Conservation (phyloP, 805 yeast genomes). For the Ogataea degrootiae region DNA sequence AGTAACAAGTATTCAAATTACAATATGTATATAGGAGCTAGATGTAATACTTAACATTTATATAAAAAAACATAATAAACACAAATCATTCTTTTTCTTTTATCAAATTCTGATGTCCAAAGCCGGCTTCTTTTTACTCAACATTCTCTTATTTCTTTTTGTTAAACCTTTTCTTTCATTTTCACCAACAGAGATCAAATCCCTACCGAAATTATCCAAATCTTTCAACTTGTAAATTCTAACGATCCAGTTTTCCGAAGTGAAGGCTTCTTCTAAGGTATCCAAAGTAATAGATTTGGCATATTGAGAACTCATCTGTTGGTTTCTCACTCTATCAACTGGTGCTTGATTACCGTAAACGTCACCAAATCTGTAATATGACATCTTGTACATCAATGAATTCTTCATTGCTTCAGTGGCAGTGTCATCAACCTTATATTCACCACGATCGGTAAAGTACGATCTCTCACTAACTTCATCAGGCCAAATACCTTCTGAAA, state of each 20-base stretch:
- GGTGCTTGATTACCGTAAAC: slow-evolving; percentile 59
- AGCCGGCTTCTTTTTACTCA: slow-evolving; percentile 25
- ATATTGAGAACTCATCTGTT: slow-evolving; percentile 35
- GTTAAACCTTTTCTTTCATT: slow-evolving; percentile 36
- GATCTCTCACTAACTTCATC: slow-evolving; percentile 89
- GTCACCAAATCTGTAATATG: slow-evolving; percentile 81
- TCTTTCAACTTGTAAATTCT: slow-evolving; percentile 91
- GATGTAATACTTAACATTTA: not conserved
- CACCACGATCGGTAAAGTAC: slow-evolving; percentile 81
- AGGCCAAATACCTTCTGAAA: slow-evolving; percentile 99
- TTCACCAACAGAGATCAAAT: slow-evolving; percentile 50
- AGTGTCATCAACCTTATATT: slow-evolving; percentile 75
- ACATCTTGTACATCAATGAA: slow-evolving; percentile 91
- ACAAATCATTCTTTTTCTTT: not conserved
- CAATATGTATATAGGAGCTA: too few relatives aligned
- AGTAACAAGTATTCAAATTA: too few relatives aligned
- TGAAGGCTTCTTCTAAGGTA: slow-evolving; percentile 88
- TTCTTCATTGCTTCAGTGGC: slow-evolving; percentile 86
- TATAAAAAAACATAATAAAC: not conserved
- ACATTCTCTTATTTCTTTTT: slow-evolving; percentile 25
- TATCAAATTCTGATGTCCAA: slow-evolving; percentile 26
- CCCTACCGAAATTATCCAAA: slow-evolving; percentile 82
- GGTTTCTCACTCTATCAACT: slow-evolving; percentile 84
- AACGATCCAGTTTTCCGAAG: slow-evolving; percentile 95
- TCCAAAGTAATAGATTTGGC: slow-evolving; percentile 52